Conservation (phyloP, 192 early-diverging fungal species). For the Backusella parvicylindrica region DNA sequence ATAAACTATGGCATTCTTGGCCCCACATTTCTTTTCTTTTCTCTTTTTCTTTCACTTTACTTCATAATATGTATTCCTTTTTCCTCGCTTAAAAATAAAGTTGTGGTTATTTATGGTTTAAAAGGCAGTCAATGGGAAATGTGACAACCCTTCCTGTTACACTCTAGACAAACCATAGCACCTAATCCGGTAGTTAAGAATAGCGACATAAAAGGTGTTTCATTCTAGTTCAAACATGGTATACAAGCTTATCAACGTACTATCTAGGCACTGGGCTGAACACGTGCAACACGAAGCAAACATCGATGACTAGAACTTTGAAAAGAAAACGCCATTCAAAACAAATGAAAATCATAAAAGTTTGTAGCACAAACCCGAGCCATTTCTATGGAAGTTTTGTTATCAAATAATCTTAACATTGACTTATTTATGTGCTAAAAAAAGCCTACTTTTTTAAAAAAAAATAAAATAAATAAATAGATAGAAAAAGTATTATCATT, state of each 20-base stretch:
- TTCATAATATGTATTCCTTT: neutral
- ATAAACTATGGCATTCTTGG: neutral
- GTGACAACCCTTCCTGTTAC: neutral
- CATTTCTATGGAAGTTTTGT: neutral
- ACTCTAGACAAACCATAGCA: neutral
- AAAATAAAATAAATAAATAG: neutral
- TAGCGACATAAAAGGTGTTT: neutral
- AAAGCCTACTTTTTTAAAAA: neutral
- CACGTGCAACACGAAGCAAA: neutral
- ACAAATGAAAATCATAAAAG: neutral
- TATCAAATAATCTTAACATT: neutral
- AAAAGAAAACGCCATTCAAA: constrained; percentile 5
- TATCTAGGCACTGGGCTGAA: constrained; percentile 1
- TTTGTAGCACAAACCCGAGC: neutral
- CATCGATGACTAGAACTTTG: neutral
- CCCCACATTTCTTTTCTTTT: neutral
- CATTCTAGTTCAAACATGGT: constrained; percentile 3
- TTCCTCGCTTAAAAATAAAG: neutral
- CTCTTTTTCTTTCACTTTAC: neutral
- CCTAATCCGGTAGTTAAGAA: neutral
- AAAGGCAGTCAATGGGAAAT: neutral
- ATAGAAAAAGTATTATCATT: neutral
- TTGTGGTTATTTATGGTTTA: neutral
- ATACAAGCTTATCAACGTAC: neutral
- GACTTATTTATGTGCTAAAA: neutral